These are phyloP conservation scores for Picochlorum sp. DNA, from an alignment of 139 green algal genomes.

Conservation along the genomic window DNA sequence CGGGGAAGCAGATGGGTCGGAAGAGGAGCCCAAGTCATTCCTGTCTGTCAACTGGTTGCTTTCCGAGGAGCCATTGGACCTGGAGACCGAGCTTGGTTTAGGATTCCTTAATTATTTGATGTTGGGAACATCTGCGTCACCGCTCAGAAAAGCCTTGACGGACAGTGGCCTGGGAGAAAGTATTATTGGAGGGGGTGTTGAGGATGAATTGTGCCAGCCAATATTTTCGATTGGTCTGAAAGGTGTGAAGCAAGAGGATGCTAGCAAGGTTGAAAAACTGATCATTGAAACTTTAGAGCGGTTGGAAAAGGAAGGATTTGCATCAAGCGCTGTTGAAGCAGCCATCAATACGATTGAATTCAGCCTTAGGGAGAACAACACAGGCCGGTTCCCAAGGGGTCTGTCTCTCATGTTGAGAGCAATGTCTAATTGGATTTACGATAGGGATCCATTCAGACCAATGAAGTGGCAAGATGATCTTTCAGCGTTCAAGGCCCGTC, in stretches of 20 bases:
- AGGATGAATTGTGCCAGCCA: constrained; percentile 88
- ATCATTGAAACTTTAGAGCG: constrained; percentile 64
- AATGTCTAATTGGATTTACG: constrained; percentile 93
- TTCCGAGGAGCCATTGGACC: constrained; percentile 69
- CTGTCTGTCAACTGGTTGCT: constrained; percentile 90
- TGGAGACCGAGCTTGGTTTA: constrained; percentile 85
- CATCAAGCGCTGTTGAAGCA: constrained; percentile 70
- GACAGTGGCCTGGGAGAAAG: constrained; percentile 84
- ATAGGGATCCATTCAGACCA: constrained; percentile 81
- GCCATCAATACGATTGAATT: constrained; percentile 99
- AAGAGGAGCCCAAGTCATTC: constrained; percentile 68
- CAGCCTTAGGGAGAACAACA: constrained; percentile 97
- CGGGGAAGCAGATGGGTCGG: constrained; percentile 39
- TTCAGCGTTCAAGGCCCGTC: constrained; percentile 74
- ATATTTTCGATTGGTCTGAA: constrained; percentile 73
- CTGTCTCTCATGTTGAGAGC: constrained; percentile 93
- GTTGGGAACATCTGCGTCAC: constrained; percentile 80
- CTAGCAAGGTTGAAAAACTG: constrained; percentile 67
- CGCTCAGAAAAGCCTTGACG: constrained; percentile 87
- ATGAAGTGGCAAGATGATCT: constrained; percentile 87
- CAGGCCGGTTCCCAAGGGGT: constrained; percentile 88
- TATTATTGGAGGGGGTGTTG: constrained; percentile 84
- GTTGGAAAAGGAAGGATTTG: constrained; percentile 67
- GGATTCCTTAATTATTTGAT: constrained; percentile 96
- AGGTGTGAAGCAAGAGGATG: constrained; percentile 27